Evolutionary conservation across 352 stramenopile species (phyloP), one percentile per base, ranked within the genome.

Genomic region (Phytophthora hibernalis): DNA sequence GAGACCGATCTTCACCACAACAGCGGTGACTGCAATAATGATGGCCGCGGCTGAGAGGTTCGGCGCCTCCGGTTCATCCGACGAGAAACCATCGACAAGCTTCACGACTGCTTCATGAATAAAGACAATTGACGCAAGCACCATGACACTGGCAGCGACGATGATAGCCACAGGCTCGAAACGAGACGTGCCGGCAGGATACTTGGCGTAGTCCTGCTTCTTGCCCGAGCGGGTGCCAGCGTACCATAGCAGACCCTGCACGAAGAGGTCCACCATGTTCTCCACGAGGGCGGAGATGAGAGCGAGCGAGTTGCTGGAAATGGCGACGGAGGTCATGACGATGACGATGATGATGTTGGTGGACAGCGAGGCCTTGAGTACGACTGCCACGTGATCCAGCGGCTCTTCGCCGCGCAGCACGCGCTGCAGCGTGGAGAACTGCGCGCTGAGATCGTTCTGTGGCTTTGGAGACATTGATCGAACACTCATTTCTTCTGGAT

Each of bases 121-220:
- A 38, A 91, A 92, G 57, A 96, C 81, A 48, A 98, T 91, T 8
- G 83, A 89, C 15, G 92, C 88, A 62, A 98, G 83, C 18, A 92
- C 85, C 93, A 99, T 98, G 8, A 98, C 66, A 48, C 85, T 94
- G 5, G 92, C 87, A 21, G 92, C 97, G 8, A 95, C 90, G 26
- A 98, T 91, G 26, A 99, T 93, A 11, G 92, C 91, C 24, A 98
- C 82, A 0, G 96, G 93, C 78, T 99, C 95, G 20, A 98, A 82
- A 30, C 95, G 86, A 2, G 76, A 88, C 15, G 91, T 92, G n/a
- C 93, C 95, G 0, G 94, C 92, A 0, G 95, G 96, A 75, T 98
- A 99, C 76, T 97, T 92, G 51, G 88, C 90, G 22, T 90, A 91
- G 57, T 87, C 79, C 43, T 85, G 85, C 54, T 89, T 87, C 70